Evolutionary conservation across 2,329 filamentous ascomycete genomes (phyloP).

Genomic region (Rutstroemia sp.): DNA sequence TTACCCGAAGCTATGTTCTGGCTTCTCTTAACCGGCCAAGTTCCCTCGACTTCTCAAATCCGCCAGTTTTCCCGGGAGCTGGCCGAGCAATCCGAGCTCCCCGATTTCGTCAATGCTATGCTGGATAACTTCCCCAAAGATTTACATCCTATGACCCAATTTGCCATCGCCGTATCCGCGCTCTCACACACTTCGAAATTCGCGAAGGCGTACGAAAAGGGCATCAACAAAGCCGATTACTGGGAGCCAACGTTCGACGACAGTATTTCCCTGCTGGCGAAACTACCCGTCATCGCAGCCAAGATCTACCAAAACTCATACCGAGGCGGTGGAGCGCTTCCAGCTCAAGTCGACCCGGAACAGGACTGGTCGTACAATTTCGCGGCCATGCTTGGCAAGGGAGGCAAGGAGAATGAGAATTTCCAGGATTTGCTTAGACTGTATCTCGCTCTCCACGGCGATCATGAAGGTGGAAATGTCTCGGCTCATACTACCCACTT

Average conservation of each 20-base stretch:
- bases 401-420: constrained; percentile 77
- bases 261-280: constrained; percentile 85
- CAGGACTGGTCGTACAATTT: constrained; percentile 99
- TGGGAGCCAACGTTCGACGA: constrained; percentile 99
- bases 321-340: constrained; percentile 67
- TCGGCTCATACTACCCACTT: constrained; percentile 93
- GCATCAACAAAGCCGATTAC: constrained; percentile 92
- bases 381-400: constrained; percentile 88
- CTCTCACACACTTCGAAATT: constrained; percentile 93
- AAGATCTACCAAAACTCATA: constrained; percentile 96
- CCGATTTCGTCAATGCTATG: constrained; percentile 77
- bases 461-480: constrained; percentile 97
- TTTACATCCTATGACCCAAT: constrained; percentile 97
- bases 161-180: constrained; percentile 90
- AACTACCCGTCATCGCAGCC: constrained; percentile 92
- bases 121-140: constrained; percentile 83
- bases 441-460: constrained; percentile 93
- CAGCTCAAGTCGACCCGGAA: constrained; percentile 67
- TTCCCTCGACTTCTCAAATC: constrained; percentile 76
- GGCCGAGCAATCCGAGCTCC: constrained; percentile 77
- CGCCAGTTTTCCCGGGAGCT: constrained; percentile 78
- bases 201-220: constrained; percentile 84
- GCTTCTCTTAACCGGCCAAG: constrained; percentile 88
- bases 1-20: constrained; percentile 99
- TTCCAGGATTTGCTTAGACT: constrained; percentile 93